Evolutionary conservation across 2,329 filamentous ascomycete species (phyloP).

Genomic region (Talaromyces atroroseus): DNA sequence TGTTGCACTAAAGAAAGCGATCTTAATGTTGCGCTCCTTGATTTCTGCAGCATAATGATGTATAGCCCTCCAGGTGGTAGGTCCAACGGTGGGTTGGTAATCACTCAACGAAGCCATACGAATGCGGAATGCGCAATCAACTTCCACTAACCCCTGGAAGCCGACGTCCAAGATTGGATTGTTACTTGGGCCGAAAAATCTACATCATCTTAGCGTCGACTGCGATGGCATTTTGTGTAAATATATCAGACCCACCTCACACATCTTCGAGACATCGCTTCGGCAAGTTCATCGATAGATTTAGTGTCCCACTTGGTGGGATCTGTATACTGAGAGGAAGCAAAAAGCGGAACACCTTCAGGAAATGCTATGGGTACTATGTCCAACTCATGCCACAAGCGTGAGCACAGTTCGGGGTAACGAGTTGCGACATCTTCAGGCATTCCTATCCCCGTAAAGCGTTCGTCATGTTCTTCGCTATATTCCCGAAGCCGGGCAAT

Average conservation of each 20-base stretch:
- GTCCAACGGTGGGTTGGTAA: constrained; percentile 57
- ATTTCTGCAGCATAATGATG: constrained; percentile 59
- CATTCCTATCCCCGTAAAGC: constrained; percentile 70
- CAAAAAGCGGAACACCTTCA: constrained; percentile 24
- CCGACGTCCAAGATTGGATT: constrained; percentile 63
- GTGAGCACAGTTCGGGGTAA: constrained; percentile 62
- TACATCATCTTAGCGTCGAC: constrained; percentile 23
- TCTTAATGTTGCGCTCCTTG: constrained; percentile 58
- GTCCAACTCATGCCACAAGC: constrained; percentile 71
- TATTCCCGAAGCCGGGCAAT: constrained; percentile 55
- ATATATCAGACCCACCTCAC: constrained; percentile 53
- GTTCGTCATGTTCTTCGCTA: constrained; percentile 61
- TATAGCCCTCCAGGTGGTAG: constrained; percentile 60
- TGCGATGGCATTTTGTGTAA: neutral
- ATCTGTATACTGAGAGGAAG: neutral
- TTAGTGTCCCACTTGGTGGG: constrained; percentile 44
- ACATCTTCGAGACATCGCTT: constrained; percentile 74
- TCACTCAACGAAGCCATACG: constrained; percentile 53
- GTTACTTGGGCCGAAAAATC: constrained; percentile 66
- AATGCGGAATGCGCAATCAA: constrained; percentile 61
- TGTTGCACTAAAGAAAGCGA: constrained; percentile 75
- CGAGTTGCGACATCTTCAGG: constrained; percentile 54
- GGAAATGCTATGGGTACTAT: constrained; percentile 65
- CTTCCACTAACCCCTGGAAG: constrained; percentile 63
- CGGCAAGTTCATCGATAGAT: constrained; percentile 72